These are phyloP conservation scores for Ruellia speciosa DNA, from an alignment of 305 asterid species.

Conservation along the genomic window DNA sequence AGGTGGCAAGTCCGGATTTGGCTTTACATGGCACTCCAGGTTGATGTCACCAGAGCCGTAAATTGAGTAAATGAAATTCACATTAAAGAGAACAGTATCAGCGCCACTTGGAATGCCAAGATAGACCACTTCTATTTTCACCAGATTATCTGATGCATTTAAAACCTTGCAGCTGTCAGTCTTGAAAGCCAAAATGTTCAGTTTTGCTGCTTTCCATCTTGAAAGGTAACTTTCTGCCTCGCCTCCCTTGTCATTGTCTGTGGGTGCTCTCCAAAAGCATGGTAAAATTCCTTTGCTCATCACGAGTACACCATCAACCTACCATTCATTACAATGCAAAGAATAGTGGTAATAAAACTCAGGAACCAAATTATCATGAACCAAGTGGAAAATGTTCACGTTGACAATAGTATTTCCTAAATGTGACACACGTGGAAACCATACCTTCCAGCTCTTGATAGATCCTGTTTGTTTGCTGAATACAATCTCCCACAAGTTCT, in stretches of 20 bases:
- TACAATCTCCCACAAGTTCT: slow-evolving; percentile 65
- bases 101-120: slow-evolving; percentile 41
- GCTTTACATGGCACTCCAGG: slow-evolving; percentile 61
- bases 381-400: neutral
- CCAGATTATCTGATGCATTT: slow-evolving; percentile 35
- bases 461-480: slow-evolving; percentile 58
- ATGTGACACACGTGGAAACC: neutral
- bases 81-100: slow-evolving; percentile 38
- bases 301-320: slow-evolving; percentile 60
- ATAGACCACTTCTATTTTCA: slow-evolving; percentile 46
- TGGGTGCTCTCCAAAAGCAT: slow-evolving; percentile 98
- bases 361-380: neutral
- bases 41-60: slow-evolving; percentile 75
- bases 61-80: slow-evolving; percentile 47
- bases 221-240: slow-evolving; percentile 58
- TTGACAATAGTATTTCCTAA: neutral
- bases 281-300: slow-evolving; percentile 72
- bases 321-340: slow-evolving; percentile 18
- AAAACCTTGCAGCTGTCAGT: slow-evolving; percentile 54
- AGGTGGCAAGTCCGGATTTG: slow-evolving; percentile 72
- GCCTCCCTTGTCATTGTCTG: slow-evolving; percentile 95
- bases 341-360: neutral
- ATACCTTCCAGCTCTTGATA: slow-evolving; percentile 85
- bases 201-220: slow-evolving; percentile 66
- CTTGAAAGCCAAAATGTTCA: slow-evolving; percentile 38